Conservation (phyloP, 805 yeast species). For the Ogataea glucozyma region DNA sequence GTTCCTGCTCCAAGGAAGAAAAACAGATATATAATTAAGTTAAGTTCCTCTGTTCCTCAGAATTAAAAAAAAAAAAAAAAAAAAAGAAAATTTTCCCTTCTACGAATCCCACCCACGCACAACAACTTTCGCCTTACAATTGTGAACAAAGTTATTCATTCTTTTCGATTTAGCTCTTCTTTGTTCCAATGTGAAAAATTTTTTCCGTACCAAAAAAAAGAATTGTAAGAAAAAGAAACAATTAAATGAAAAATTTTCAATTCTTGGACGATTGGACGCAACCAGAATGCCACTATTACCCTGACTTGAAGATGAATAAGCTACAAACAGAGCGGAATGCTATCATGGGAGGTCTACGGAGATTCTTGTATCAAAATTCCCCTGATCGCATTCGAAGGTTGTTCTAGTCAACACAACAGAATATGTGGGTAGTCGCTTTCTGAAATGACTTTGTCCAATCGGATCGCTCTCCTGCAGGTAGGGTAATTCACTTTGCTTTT, state of each 20-base stretch:
- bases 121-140: conserved; percentile 10
- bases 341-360: too few relatives aligned
- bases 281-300: too few relatives aligned
- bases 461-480: background rate
- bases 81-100: conserved; percentile 14
- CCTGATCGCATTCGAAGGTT: too few relatives aligned
- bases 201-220: conserved; percentile 3
- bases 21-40: conserved; percentile 10
- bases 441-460: background rate
- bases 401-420: too few relatives aligned
- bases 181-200: conserved; percentile 14
- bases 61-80: conserved; percentile 12
- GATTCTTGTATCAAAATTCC: too few relatives aligned
- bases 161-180: conserved; percentile 2
- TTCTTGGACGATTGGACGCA: conserved; percentile 1
- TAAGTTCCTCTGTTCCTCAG: background rate
- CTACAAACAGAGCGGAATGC: too few relatives aligned
- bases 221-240: conserved; percentile 7
- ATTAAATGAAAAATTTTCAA: conserved; percentile 11
- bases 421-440: too few relatives aligned
- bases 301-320: too few relatives aligned
- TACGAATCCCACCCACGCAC: conserved; percentile 15
- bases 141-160: conserved; percentile 7
- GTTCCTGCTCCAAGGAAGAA: conserved; percentile 12
- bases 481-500: too few relatives aligned